Conservation (phyloP, 2,329 filamentous ascomycete genomes). For the Pseudogymnoascus sp. region DNA sequence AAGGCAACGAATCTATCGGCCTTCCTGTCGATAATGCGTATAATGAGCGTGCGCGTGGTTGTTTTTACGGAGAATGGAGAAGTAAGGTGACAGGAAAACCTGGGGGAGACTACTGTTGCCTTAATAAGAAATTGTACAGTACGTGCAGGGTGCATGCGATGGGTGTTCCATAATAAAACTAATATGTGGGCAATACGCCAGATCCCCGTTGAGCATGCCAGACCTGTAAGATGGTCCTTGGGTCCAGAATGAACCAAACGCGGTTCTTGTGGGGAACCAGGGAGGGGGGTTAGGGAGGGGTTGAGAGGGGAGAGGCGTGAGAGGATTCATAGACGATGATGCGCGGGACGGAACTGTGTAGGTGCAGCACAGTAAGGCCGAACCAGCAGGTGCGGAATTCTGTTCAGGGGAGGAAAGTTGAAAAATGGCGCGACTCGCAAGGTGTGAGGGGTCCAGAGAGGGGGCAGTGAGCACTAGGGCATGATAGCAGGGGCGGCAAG, state of each 20-base stretch:
- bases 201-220: conserved; percentile 2
- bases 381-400: background rate
- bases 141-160: background rate
- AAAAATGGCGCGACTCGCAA: background rate
- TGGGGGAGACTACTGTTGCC: conserved; percentile 7
- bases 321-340: background rate
- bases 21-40: background rate
- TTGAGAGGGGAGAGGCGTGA: background rate
- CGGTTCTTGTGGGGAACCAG: background rate
- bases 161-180: conserved; percentile 7
- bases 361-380: conserved; percentile 2
- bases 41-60: background rate
- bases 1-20: background rate
- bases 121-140: conserved; percentile 6
- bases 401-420: background rate
- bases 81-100: background rate
- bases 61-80: background rate
- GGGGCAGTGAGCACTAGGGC: background rate
- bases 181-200: conserved; percentile 1
- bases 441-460: background rate
- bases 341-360: background rate
- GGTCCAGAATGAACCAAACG: conserved; percentile 8
- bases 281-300: background rate
- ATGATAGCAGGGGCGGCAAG: conserved; percentile 3
- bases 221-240: conserved; percentile 3